Percentiles rank a stretch among this genome's conserved stretches.
These are phyloP conservation scores for Xylaria venustula DNA, from an alignment of 495 filamentous ascomycete species.

Conservation along the genomic window DNA sequence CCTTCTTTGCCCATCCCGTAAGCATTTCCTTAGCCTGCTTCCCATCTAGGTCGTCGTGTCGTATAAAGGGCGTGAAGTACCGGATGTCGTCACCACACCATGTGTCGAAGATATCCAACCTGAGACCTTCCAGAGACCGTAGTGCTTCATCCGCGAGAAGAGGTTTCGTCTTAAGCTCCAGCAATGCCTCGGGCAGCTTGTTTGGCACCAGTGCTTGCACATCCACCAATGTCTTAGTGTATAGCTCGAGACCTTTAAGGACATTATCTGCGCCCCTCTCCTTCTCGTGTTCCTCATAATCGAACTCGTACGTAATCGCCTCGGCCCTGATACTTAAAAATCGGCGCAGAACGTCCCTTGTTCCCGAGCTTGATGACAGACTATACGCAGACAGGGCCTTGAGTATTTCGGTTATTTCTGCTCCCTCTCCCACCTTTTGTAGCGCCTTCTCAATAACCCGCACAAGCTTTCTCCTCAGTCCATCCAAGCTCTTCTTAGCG, in stretches of 20 bases:
- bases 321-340: conserved; percentile 75
- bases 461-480: conserved; percentile 59
- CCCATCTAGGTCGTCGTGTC: conserved; percentile 74
- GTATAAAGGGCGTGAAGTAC: conserved; percentile 87
- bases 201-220: conserved; percentile 72
- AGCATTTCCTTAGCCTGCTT: conserved; percentile 63
- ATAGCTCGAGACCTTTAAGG: conserved; percentile 64
- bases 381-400: conserved; percentile 77
- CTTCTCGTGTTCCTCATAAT: conserved; percentile 35
- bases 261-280: conserved; percentile 46
- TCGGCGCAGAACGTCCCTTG: conserved; percentile 75
- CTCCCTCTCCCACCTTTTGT: conserved; percentile 41
- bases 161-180: conserved; percentile 63
- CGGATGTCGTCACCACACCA: conserved; percentile 84
- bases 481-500: conserved; percentile 60
- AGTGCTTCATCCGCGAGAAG: conserved; percentile 70
- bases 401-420: conserved; percentile 57
- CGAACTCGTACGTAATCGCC: conserved; percentile 60
- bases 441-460: conserved; percentile 67
- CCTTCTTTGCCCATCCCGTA: conserved; percentile 70
- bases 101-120: conserved; percentile 74
- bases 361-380: conserved; percentile 76
- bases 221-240: conserved; percentile 72
- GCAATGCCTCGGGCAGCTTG: conserved; percentile 67
- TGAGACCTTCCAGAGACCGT: conserved; percentile 62